Evolutionary conservation across 768 basidiomycete genomes (phyloP).

Genomic region (Boletus tomentosulus): DNA sequence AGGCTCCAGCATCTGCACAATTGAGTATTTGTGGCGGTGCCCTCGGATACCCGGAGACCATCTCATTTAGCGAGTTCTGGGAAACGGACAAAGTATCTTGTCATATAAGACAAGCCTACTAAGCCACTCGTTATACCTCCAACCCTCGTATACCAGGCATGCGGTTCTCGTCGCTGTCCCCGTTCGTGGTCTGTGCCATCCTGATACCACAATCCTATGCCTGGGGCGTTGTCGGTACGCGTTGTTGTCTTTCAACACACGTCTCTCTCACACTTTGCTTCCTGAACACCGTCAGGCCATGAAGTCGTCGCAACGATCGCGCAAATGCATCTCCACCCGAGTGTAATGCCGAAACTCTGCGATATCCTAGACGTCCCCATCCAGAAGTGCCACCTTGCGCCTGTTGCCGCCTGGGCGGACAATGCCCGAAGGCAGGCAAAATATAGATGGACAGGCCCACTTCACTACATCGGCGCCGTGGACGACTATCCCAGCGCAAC

Average conservation of each 20-base stretch:
- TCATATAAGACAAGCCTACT: slow-evolving; percentile 3
- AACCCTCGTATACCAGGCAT: slow-evolving; percentile 15
- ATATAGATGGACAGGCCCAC: slow-evolving; percentile 67
- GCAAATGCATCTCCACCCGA: slow-evolving; percentile 82
- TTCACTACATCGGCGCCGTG: slow-evolving; percentile 73
- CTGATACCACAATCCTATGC: slow-evolving; percentile 29
- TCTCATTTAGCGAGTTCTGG: slow-evolving; percentile 12
- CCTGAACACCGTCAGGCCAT: slow-evolving; percentile 52
- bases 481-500: slow-evolving; percentile 74
- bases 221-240: slow-evolving; percentile 41
- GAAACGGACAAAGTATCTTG: background rate
- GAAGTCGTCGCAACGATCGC: slow-evolving; percentile 94
- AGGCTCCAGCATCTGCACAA: too few species aligned
- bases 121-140: slow-evolving; percentile 2
- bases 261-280: background rate
- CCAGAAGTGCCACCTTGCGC: slow-evolving; percentile 69
- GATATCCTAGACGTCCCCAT: slow-evolving; percentile 52
- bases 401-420: slow-evolving; percentile 90
- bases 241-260: background rate
- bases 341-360: slow-evolving; percentile 62
- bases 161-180: slow-evolving; percentile 14
- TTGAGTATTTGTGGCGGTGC: slow-evolving; percentile 8
- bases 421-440: slow-evolving; percentile 43
- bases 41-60: background rate
- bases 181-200: slow-evolving; percentile 12